Evolutionary conservation across 805 yeast genomes (phyloP), one percentile per base, ranked within the genome.

Genomic region (Kurtzmaniella cleridarum): DNA sequence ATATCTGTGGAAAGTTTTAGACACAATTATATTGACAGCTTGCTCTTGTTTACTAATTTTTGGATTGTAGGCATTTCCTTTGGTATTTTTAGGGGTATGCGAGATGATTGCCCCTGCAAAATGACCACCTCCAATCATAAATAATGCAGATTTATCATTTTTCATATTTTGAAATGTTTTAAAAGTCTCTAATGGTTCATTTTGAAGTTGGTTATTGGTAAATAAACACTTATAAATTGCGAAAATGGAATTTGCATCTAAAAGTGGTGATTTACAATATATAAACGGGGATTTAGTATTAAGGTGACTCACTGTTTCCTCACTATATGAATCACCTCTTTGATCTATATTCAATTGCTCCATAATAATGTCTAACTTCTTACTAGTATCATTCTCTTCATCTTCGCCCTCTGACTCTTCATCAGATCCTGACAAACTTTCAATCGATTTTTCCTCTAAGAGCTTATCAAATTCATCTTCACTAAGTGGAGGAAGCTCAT

Each of bases 51-150:
- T 54, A 11, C 74, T 70, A 38, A 66, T 75, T 35, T 60, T 64
- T 27, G 69, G 64, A 30, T 69, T 66, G 15, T 69, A 73, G 5
- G 69, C 65, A 45, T 78, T 78, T 2, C 88, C 87, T 46, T 73
- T 75, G 2, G 74, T 70, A 30, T 66, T 68, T 36, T 67, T 65
- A 17, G 76, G 81, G 35, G 69, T 69, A 53, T 90, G 97, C 1
- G 88, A 78, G 7, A 93, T 71, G 32, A 93, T 84, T 0, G 96
- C 96, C 14, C 93, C 98, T 0, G 98, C 96, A 67, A 93, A 93
- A 63, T 93, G 97, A 31, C 98, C 98, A 32, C 98, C 97, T 12
- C 97, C 97, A 38, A 93, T 76, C 96, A 93, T 87, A 48, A 93
- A 76, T 10, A 93, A 59, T 0, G 95, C 95, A 4, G 95, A 85